These are phyloP conservation scores for Acacia concinna DNA, from an alignment of 331 rosid species.

Conservation along the genomic window DNA sequence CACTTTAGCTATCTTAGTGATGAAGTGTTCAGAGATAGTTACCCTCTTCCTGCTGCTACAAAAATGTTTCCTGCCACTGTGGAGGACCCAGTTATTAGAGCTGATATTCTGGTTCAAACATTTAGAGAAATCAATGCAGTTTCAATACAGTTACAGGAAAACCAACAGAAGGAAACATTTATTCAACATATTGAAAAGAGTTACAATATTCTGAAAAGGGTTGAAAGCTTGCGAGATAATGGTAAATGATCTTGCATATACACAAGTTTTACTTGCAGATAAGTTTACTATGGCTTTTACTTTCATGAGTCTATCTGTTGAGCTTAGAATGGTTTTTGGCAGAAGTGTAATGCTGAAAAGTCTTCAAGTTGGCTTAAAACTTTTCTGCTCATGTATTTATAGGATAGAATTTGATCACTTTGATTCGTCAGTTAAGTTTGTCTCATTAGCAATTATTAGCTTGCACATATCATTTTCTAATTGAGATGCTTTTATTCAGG, in stretches of 20 bases:
- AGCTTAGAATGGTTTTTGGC: constrained; percentile 4
- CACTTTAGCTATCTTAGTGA: constrained; percentile 81
- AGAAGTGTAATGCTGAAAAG: neutral
- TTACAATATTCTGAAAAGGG: constrained; percentile 50
- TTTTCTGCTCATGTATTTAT: neutral
- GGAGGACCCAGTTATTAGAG: constrained; percentile 89
- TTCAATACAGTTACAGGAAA: constrained; percentile 50
- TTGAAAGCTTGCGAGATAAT: constrained; percentile 53
- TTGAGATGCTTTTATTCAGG: constrained; percentile 56
- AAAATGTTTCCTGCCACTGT: constrained; percentile 93
- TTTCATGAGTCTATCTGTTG: constrained; percentile 12
- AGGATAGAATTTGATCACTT: constrained; percentile 26
- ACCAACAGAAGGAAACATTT: constrained; percentile 61
- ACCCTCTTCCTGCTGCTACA: constrained; percentile 60
- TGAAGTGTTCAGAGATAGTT: constrained; percentile 56
- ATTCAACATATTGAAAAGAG: constrained; percentile 75
- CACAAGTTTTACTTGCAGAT: neutral
- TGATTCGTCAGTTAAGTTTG: neutral
- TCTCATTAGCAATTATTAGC: constrained; percentile 4
- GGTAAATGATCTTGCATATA: constrained; percentile 48
- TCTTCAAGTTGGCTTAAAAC: constrained; percentile 5
- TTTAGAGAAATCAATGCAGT: constrained; percentile 79
- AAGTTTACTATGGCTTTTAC: constrained; percentile 1
- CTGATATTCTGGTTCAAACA: constrained; percentile 82
- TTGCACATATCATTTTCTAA: constrained; percentile 28